A percentile compares a stretch with the other conserved stretches of the same genome.
Evolutionary conservation across 345 rosid genomes (phyloP).

Genomic region (Isatis tinctoria): DNA sequence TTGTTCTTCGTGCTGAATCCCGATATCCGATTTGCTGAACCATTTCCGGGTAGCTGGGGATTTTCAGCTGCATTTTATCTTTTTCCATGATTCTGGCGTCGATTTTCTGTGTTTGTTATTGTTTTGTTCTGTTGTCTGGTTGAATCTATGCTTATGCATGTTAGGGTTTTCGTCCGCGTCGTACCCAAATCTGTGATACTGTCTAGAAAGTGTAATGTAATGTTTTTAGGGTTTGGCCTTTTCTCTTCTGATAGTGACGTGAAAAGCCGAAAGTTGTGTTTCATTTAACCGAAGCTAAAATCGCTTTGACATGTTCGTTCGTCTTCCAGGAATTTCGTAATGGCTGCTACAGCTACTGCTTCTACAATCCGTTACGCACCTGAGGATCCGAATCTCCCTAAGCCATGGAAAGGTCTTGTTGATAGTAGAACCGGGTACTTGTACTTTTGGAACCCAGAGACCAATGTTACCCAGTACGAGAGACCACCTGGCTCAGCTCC

Average conservation of each 20-base stretch:
- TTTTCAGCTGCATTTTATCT: conserved; percentile 15
- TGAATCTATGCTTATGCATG: conserved; percentile 21
- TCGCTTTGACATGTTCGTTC: background rate
- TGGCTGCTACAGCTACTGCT: conserved; percentile 75
- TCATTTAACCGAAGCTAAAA: background rate
- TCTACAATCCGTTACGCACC: conserved; percentile 76
- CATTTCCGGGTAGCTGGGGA: background rate
- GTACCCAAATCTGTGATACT: background rate
- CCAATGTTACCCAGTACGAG: conserved; percentile 94
- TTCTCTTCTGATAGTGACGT: background rate
- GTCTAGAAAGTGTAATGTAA: background rate
- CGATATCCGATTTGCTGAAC: background rate
- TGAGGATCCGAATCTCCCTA: conserved; percentile 89
- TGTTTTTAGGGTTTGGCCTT: background rate
- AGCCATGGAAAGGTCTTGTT: conserved; percentile 96
- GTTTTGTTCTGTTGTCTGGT: background rate
- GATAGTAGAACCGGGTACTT: conserved; percentile 90
- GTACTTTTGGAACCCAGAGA: conserved; percentile 97
- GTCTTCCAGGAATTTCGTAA: conserved; percentile 9
- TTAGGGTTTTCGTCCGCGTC: conserved; percentile 20
- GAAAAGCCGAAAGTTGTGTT: background rate
- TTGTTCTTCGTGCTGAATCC: background rate
- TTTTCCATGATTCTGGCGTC: background rate
- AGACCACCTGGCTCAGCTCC: conserved; percentile 46
- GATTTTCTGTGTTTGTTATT: background rate